Base-by-base conservation (phyloP, 352 stramenopile genomes). In the Phytophthora agathidicida region DNA sequence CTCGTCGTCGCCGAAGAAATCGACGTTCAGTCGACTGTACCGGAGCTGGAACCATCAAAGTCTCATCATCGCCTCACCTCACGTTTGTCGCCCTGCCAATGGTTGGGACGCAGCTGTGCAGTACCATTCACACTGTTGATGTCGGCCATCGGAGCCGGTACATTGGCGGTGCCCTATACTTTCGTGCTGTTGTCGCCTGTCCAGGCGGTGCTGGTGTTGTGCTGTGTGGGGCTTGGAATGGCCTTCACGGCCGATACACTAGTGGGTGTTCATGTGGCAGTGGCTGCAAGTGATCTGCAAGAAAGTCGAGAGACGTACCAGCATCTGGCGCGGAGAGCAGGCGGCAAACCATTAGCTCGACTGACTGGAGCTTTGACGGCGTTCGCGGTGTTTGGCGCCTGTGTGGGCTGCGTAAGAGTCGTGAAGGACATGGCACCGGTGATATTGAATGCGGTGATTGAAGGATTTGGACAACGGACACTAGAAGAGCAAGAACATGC, bases 331-430 rank as follows among this genome's bases (percentile, higher is more conserved):
- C 62, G 72, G 48, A 73, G 72, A 54, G 77, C 80, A 24, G 77
- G 77, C 7, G 83, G 83, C 13, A 71, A 78, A 33, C 66, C 48
- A 5, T 45, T 93, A 23, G 71, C 76, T 43, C 64, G 72, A 47
- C 24, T 88, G 22, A 77, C 87, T 19, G 83, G 79, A 19, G 73
- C 74, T 7, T 70, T 86, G 39, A 87, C 83, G 10, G 82, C 78
- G 10, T 84, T 93, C 44, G 83, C 79, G 3, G 79, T 93, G 17
- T 93, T 91, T 65, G 83, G 83, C 32, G 83, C 80, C 0, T 93
- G 83, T 47, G 80, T 93, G 13, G 83, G 83, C 11, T 89, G 83
- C 26, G 60, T 93, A 11, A 57, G 82, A 26, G 80, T 93, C 31
- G 79, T 91, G 30, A 74, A 77, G 20, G 83, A 93, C 63, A 89